Base-by-base conservation (phyloP, 1,139 yeast genomes). In the Diutina siamensis region DNA sequence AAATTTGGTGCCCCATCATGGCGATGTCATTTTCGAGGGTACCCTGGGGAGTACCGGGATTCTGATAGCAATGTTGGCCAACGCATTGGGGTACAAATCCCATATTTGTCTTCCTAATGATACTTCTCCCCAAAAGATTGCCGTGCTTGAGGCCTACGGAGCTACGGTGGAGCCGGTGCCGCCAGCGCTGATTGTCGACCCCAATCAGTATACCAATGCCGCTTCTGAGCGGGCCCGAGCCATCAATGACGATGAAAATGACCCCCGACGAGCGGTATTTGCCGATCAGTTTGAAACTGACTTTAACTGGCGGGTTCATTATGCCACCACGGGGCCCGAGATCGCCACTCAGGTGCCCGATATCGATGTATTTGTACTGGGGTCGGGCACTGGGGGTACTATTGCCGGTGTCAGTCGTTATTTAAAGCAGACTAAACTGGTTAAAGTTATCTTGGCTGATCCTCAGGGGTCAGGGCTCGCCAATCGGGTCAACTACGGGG, bases 41-140 rank as follows among this genome's bases (percentile, higher is more conserved):
- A 92, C 97, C 0, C 81, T 94, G 10, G 97, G 97, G 0, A 86
- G 96, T 0, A 92, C 98, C 0, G 98, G 98, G 8, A 92, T 92
- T 25, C 85, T 96, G 2, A 75, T 92, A 53, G 96, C 97, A 1
- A 76, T 87, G 63, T 72, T 92, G 21, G 85, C 95, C 51, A 78
- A 88, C 53, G 85, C 97, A 0, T 62, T 85, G 49, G 98, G 98
- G 0, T 89, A 89, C 60, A 76, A 74, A 13, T 85, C 95, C 0
- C 96, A 88, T 57, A 92, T 92, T 28, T 89, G 94, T 48, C 69
- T 92, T n/a, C 98, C 97, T 0, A 94, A 88, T 59, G 98, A 92
- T 57, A 92, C 97, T 0, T 83, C 95, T 0, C 71, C 69, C 1
- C 97, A 92, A 55, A 92, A 92, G 57, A 59, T 92, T 21, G 78